Evolutionary conservation across 805 yeast species (phyloP), one percentile per base, ranked within the genome.

Genomic region (Cyberlindnera mississippiensis): DNA sequence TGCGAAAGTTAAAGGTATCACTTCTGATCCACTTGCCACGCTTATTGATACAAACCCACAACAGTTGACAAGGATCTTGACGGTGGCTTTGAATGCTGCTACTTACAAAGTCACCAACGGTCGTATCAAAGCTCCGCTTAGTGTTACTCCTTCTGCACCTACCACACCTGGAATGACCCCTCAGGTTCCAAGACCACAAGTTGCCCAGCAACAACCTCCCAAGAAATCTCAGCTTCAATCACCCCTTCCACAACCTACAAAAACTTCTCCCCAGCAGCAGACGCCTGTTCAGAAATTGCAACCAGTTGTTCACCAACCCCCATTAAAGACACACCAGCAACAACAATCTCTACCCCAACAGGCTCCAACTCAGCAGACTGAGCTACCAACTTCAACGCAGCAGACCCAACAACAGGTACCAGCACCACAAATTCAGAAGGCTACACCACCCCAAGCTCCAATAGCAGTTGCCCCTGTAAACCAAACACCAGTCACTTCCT

Each of bases 1-100:
- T 7, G 96, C 96, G 0, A 86, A 89, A 53, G 81, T 80, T 52
- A 86, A 84, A 28, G 90, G 93, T 14, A 81, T 85, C 45, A 78
- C 80, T 1, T 86, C 88, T 16, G 84, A 85, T 53, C 90, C 93
- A 4, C 66, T 85, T 47, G 79, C 85, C 12, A 83, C 86, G 26
- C 71, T 83, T 55, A 86, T 85, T 54, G 91, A 85, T 43, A 81
- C 80, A 49, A 86, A 86, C 40, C 95, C 95, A 3, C 82, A 79
- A 46, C 90, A 85, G 60, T 76, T 85, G 38, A 85, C 88, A 39
- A 79, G 80, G 57, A 85, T 85, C 46, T 68, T 85, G 49, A 87
- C 85, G 6, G 85, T 85, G 31, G 93, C 93, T 2, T 76, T 85
- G 54, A 82, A 85, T 52, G 87, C 87, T 35, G 85, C 90, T 0